phyloP scores from a whole-genome alignment of 2,329 filamentous ascomycete genomes.

The Alternaria burnsii region DNA sequence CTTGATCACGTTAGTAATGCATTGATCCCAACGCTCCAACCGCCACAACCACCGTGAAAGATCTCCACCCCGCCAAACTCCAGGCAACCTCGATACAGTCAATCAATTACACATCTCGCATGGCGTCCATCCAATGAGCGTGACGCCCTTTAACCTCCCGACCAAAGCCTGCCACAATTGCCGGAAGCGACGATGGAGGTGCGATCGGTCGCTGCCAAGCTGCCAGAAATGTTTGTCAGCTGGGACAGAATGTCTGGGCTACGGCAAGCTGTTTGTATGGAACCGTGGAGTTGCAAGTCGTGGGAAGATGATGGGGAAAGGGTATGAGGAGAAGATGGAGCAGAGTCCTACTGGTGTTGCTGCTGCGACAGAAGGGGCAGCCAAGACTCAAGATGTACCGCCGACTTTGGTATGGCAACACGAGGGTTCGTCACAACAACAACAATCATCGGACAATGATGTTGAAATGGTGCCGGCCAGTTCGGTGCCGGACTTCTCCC shows the following conservation, averaged over 20 bases:
- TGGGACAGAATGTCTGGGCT: conserved; percentile 68
- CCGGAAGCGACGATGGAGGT: conserved; percentile 67
- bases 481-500: background rate
- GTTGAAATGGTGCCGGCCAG: background rate
- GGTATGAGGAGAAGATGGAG: conserved; percentile 52
- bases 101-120: conserved; percentile 41
- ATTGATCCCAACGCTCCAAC: conserved; percentile 17
- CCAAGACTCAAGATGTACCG: conserved; percentile 32
- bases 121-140: conserved; percentile 45
- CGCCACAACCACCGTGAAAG: conserved; percentile 22
- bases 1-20: conserved; percentile 23
- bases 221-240: conserved; percentile 67
- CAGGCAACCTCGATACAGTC: conserved; percentile 27
- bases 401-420: conserved; percentile 31
- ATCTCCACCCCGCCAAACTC: conserved; percentile 16
- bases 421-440: conserved; percentile 10
- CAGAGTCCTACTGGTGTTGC: conserved; percentile 4
- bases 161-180: conserved; percentile 67
- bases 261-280: conserved; percentile 69
- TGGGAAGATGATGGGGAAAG: conserved; percentile 64
- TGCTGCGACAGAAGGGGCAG: conserved; percentile 30
- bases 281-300: conserved; percentile 62
- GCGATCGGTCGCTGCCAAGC: conserved; percentile 66
- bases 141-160: conserved; percentile 39
- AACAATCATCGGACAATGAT: conserved; percentile 4